Base-by-base conservation (phyloP, 2,329 filamentous ascomycete species). In the Endocalyx cinctus region DNA sequence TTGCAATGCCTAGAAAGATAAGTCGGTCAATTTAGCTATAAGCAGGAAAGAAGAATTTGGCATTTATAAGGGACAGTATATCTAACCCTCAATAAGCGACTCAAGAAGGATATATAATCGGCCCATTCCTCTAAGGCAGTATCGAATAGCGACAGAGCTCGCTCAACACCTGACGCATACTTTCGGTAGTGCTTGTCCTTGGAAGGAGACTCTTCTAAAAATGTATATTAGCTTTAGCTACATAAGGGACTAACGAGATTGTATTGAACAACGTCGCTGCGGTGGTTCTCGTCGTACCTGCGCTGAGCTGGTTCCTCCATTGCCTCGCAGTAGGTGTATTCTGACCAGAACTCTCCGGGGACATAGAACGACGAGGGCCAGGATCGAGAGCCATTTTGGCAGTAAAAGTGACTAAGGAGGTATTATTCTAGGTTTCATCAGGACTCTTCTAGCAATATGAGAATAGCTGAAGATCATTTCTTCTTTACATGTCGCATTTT, bases 91-190 rank as follows among this genome's bases (percentile, higher is more conserved):
- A 95, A 70, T 30, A 98, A 71, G 42, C 87, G 80, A 56, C 86
- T 94, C 35, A 98, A 67, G 58, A 97, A 98, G 13, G 90, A 95
- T 53, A 98, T 98, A 58, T 98, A 98, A 65, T 98, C 92, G 30
- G 94, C 92, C 92, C 92, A 98, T 78, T 98, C 92, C 63, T 97
- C 88, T 48, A 96, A 72, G 18, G 87, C 81, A 12, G 87, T 89
- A 57, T 98, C 92, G 66, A 96, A 98, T 20, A 95, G 72, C 28
- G 84, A 77, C 42, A 98, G 73, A 20, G 88, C 85, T 59, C 88
- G 79, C 54, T 97, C 90, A 46, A 98, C 82, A 38, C 80, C 84
- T 30, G 82, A 78, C 27, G 88, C 87, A 77, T 97, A 98, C 59
- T 89, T 84, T 46, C 89, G 87, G 58, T 87, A 90, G 33, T 72